Percentiles rank a stretch among this genome's conserved stretches.
phyloP scores from a whole-genome alignment of 2,329 filamentous ascomycete genomes.

The Keithomyces neogunnii region DNA sequence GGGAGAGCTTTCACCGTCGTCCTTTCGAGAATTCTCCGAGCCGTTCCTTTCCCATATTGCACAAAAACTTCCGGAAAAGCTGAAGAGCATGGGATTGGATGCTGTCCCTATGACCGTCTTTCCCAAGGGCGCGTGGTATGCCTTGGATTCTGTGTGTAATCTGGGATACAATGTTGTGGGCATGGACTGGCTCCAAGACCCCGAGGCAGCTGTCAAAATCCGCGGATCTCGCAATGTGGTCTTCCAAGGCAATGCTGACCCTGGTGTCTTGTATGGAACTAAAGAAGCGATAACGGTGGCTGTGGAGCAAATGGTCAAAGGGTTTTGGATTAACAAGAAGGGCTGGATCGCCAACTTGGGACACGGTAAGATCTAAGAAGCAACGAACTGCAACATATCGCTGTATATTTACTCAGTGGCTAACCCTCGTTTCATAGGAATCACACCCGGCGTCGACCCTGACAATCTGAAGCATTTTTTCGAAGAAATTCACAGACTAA shows the following conservation, averaged over 20 bases:
- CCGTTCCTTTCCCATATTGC: conserved; percentile 84
- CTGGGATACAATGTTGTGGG: conserved; percentile 91
- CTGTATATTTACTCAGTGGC: not conserved
- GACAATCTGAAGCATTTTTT: conserved; percentile 93
- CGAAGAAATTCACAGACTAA: conserved; percentile 74
- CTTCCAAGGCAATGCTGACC: conserved; percentile 92
- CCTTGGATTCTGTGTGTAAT: conserved; percentile 77
- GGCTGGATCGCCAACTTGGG: conserved; percentile 97
- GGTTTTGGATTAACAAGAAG: conserved; percentile 71
- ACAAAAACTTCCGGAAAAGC: conserved; percentile 63
- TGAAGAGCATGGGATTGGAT: conserved; percentile 67
- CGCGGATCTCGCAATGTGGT: conserved; percentile 67
- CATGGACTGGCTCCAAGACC: conserved; percentile 90
- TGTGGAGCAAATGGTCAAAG: conserved; percentile 78
- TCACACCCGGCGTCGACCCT: conserved; percentile 90
- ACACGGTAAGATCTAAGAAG: conserved; percentile 52
- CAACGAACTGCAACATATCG: not conserved
- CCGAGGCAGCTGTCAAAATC: conserved; percentile 72
- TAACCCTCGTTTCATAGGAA: conserved; percentile 43
- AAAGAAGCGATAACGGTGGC: conserved; percentile 71
- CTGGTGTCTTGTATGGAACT: conserved; percentile 83
- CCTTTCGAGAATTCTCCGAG: conserved; percentile 77
- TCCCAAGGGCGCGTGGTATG: conserved; percentile 95
- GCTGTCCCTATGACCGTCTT: conserved; percentile 95
- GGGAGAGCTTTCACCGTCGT: conserved; percentile 76